A percentile compares a stretch with the other conserved stretches of the same genome.
Conservation (phyloP, 345 rosid species). For the Syzygium oleosum region DNA sequence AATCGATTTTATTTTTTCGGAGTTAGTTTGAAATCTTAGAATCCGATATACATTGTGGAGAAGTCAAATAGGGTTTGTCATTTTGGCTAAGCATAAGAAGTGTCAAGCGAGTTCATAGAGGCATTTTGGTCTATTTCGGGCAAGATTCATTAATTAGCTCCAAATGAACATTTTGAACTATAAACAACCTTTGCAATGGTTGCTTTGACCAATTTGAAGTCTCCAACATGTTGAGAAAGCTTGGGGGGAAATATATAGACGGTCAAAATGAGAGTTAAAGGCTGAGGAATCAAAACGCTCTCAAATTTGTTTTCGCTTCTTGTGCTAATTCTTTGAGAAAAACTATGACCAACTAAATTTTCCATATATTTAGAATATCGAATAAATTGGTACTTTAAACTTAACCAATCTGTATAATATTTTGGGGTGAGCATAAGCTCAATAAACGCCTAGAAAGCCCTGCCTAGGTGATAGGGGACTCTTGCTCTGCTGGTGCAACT, state of each 20-base stretch:
- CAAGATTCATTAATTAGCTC: neutral
- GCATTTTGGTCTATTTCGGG: neutral
- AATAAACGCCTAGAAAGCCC: neutral
- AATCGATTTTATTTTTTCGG: neutral
- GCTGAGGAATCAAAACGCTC: neutral
- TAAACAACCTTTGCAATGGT: neutral
- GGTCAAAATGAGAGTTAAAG: neutral
- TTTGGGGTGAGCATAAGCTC: neutral
- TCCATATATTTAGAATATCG: neutral
- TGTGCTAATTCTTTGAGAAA: neutral
- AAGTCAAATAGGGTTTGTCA: neutral
- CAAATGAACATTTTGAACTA: neutral
- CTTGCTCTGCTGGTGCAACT: no score
- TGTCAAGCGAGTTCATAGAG: neutral
- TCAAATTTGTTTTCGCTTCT: neutral
- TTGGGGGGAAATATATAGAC: neutral
- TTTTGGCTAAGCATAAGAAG: neutral
- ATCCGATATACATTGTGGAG: neutral
- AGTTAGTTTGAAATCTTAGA: neutral
- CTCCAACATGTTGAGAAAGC: neutral
- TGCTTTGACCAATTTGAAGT: neutral
- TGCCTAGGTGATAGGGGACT: no score
- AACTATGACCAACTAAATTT: neutral
- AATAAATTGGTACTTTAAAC: no score
- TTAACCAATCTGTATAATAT: neutral